A percentile compares a stretch with the other conserved stretches of the same genome.
Evolutionary conservation across 768 basidiomycete genomes (phyloP).

Genomic region (Agrocybe pediades): DNA sequence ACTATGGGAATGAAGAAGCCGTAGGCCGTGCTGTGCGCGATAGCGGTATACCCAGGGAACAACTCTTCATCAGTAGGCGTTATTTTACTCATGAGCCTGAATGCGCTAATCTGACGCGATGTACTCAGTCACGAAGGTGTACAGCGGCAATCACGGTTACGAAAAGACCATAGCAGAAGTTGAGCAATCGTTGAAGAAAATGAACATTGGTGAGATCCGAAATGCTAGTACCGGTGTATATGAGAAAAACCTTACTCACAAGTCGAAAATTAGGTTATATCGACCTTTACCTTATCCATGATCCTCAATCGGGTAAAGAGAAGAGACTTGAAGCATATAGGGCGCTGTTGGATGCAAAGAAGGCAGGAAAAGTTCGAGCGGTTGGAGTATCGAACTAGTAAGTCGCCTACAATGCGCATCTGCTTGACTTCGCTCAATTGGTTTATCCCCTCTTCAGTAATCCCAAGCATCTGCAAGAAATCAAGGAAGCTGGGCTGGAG

Average conservation of each 20-base stretch:
- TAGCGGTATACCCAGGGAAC: conserved; percentile 52
- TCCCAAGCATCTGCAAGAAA: conserved; percentile 75
- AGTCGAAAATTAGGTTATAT: conserved; percentile 32
- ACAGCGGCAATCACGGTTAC: too few relatives aligned
- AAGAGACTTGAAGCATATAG: conserved; percentile 72
- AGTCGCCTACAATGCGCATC: background rate
- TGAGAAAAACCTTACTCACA: too few relatives aligned
- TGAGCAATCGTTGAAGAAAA: conserved; percentile 46
- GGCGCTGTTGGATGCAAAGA: conserved; percentile 62
- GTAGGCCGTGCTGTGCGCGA: conserved; percentile 54
- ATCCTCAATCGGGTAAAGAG: conserved; percentile 63
- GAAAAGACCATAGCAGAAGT: too few relatives aligned
- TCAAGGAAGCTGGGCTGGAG: conserved; percentile 60
- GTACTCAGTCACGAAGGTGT: too few relatives aligned
- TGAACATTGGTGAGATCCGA: conserved; percentile 55
- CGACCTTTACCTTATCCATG: conserved; percentile 65
- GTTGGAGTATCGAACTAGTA: conserved; percentile 88
- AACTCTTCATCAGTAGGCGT: conserved; percentile 66
- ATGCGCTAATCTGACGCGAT: too few relatives aligned
- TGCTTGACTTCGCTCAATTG: background rate
- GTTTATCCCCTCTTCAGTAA: conserved; percentile 39
- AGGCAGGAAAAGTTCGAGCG: conserved; percentile 63
- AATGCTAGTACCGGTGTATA: too few relatives aligned
- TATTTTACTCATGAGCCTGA: too few relatives aligned
- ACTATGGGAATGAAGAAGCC: conserved; percentile 59